Conservation (phyloP, 2,329 filamentous ascomycete genomes). For the Aspergillus nomiae region DNA sequence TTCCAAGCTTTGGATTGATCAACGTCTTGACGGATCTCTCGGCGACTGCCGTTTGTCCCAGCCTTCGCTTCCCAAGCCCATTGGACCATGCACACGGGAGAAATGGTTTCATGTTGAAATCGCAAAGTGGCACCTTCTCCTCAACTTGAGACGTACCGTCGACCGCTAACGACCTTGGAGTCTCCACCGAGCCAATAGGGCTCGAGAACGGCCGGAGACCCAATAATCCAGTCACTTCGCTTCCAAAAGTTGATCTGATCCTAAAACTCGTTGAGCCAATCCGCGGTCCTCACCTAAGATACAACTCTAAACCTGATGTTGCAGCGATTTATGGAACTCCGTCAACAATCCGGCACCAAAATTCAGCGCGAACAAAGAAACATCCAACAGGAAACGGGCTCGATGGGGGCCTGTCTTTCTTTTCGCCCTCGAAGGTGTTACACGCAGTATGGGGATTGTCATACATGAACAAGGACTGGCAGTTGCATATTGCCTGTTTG, state of each 20-base stretch:
- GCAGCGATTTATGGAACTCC: constrained; percentile 4
- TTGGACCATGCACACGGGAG: constrained; percentile 15
- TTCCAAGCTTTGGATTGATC: neutral
- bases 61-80: neutral
- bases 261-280: constrained; percentile 6
- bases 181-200: constrained; percentile 17
- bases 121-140: constrained; percentile 11
- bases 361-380: neutral
- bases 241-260: constrained; percentile 5
- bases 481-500: neutral
- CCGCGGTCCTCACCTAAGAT: neutral
- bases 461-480: neutral
- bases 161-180: constrained; percentile 15
- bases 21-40: neutral
- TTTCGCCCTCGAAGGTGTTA: neutral
- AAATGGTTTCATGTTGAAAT: constrained; percentile 26
- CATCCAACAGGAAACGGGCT: neutral
- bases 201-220: constrained; percentile 3
- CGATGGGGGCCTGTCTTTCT: neutral
- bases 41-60: constrained; percentile 1
- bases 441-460: neutral
- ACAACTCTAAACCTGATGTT: neutral
- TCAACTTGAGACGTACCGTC: constrained; percentile 27
- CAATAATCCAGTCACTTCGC: constrained; percentile 7
- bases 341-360: neutral